Base-by-base conservation (phyloP, 805 yeast species). In the Blastobotrys robertii region DNA sequence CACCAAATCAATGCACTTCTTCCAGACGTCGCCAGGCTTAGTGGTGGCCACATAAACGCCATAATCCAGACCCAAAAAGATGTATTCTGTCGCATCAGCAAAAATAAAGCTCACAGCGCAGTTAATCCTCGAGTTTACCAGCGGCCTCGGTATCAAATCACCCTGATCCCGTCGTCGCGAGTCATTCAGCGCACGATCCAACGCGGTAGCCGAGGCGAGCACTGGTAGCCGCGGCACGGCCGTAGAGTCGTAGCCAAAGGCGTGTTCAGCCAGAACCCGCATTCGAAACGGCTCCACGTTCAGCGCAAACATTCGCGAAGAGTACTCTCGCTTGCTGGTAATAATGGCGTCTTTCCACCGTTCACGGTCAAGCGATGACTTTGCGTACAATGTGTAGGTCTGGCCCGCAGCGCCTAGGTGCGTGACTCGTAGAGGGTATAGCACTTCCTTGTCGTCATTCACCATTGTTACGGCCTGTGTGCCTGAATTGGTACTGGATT, bases 221-320 rank as follows among this genome's bases (percentile, higher is more conserved):
- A 62, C 54, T 0, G 66, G 62, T 14, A 60, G 49, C 22, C 45
- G 46, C 0, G 62, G 81, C 42, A 53, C 72, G 34, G 69, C 73
- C 6, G 68, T 63, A 2, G 68, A 72, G n/a, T 76, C 81, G 57
- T 79, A 82, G 1, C 78, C 80, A 60, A 84, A 84, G 43, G 70
- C 67, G 19, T 72, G 67, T 51, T 78, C 81, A 5, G 81, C 66
- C 5, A 84, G 54, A 5, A 74, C 68, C 30, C 65, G 62, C 33
- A 82, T 54, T 8, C 65, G 54, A 55, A 79, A 79, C 0, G 84
- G 81, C 45, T 74, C 81, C 1, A 69, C 56, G 28, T 60, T 67
- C 13, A 60, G 57, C 9, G 65, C 54, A 30, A 52, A 57, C 10
- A 58, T 58, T 3, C 56, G 48, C 9, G 59, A 56, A 30, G 61